Evolutionary conservation across 2,329 filamentous ascomycete genomes (phyloP).

Genomic region (Colletotrichum lindemuthianum): DNA sequence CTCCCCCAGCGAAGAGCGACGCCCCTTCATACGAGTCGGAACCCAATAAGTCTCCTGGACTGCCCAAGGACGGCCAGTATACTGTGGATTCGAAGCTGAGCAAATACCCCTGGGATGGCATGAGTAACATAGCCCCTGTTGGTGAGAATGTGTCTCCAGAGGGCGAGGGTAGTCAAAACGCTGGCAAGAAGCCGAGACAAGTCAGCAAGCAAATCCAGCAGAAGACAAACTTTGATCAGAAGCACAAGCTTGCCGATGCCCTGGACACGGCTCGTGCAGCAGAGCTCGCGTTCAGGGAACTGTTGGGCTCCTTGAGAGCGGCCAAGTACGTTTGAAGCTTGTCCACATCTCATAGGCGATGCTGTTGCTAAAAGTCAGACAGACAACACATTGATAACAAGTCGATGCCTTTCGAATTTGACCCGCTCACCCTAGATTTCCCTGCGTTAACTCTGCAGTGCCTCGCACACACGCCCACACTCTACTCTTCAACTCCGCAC

Average conservation of each 20-base stretch:
- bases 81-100: conserved; percentile 60
- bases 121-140: conserved; percentile 73
- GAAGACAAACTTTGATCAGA: conserved; percentile 72
- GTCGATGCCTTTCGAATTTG: conserved; percentile 78
- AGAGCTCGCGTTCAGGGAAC: conserved; percentile 84
- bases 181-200: conserved; percentile 50
- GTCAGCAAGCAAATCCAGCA: conserved; percentile 63
- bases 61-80: conserved; percentile 55
- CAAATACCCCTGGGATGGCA: conserved; percentile 72
- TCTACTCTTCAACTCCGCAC: conserved; percentile 85
- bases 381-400: conserved; percentile 66
- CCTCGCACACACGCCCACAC: conserved; percentile 80
- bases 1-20: conserved; percentile 45
- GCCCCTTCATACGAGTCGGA: conserved; percentile 43
- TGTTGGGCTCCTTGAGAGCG: conserved; percentile 82
- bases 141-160: conserved; percentile 37
- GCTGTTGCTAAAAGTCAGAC: conserved; percentile 27
- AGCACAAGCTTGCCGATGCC: conserved; percentile 73
- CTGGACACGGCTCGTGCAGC: conserved; percentile 84
- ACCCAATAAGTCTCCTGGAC: conserved; percentile 48
- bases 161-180: conserved; percentile 45
- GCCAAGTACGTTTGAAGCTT: conserved; percentile 71
- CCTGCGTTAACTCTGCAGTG: conserved; percentile 85
- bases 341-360: background rate
- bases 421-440: conserved; percentile 86